Evolutionary conservation across 805 yeast species (phyloP), one percentile per base, ranked within the genome.

Genomic region (Yarrowia sp.): DNA sequence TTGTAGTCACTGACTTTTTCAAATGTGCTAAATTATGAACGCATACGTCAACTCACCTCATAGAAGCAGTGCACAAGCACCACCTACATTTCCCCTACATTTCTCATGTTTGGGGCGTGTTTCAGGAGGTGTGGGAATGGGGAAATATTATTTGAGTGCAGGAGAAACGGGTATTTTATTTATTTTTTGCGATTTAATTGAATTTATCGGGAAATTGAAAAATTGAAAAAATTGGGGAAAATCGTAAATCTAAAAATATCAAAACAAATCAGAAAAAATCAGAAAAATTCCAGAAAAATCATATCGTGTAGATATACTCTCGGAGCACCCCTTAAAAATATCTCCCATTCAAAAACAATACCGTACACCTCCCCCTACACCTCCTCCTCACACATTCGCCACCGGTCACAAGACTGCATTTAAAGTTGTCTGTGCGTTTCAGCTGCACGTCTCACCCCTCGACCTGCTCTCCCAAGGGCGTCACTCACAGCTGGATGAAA

Each of bases 391-490:
- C 28, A 22, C 28, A 22, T 22, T 43, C 47, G 32, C 32, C 44
- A 10, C 38, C 32, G 38, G 10, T 33, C 53, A 32, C 36, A 33
- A 17, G 44, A 22, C 47, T 3, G 8, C 14, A 28, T 10, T 15
- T n/a, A 32, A 17, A 32, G 53, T 47, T 47, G 15, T 32, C 41
- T 2, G 15, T 48, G 31, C 55, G 41, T 48, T 35, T 33, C 55
- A 48, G 41, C 15, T 18, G 53, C 53, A 17, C 31, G 8, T 35
- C 36, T n/a, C 14, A 8, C 36, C 51, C n/a, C 32, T 45, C 14
- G 51, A 48, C 39, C 53, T 48, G 53, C 53, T 48, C 38, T 31
- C n/a, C 28, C 18, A 45, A 45, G 53, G 28, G 28, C 28, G 28
- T 22, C 28, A n/a, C 28, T 22, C 5, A 22, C 28, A 22, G 28